Evolutionary conservation across 2,329 filamentous ascomycete species (phyloP), one percentile per base, ranked within the genome.

Genomic region (Macroventuria anomochaeta): DNA sequence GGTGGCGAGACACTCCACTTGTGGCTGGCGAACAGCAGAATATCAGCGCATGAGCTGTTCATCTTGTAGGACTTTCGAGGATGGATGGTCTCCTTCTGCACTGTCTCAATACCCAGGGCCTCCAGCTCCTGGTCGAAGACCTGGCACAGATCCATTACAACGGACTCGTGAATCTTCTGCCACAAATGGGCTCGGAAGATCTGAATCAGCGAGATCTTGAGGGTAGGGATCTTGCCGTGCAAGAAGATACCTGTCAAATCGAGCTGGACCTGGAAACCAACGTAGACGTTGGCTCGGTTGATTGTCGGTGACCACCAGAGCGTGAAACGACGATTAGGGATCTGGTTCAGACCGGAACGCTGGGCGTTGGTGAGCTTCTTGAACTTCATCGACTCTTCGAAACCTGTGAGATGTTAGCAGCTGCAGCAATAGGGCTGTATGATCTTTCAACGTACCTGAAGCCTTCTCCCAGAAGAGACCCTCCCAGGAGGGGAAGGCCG

Each of bases 21-120:
- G 80, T 97, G 95, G 61, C 90, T 96, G 31, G 95, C 93, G 71
- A 99, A 99, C 8, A 99, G 84, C 48, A 97, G 83, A 59, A 99
- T 97, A 75, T 99, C 95, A 4, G 96, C 95, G 69, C 95, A 97
- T 53, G 93, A 97, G 69, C 93, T 97, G 82, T 99, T 99, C 95
- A 99, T 99, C 85, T 99, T 99, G 85, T 99, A 99, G 4, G 92
- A 97, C 79, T 99, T 99, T 85, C 95, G 86, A 46, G 95, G 95
- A 80, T 99, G 95, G 55, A 99, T 99, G 0, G 95, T 97, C 79
- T 99, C 95, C 77, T 99, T 99, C 73, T 99, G 95, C 4, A 97
- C 95, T 2, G 92, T 96, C 76, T 99, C 95, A 53, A 99, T 97
- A 29, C 93, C 93, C 3, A 99, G 81, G 26, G 95, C 92, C 75